Evolutionary conservation across 2,329 filamentous ascomycete species (phyloP), one percentile per base, ranked within the genome.

Genomic region (Scedosporium minutisporum): DNA sequence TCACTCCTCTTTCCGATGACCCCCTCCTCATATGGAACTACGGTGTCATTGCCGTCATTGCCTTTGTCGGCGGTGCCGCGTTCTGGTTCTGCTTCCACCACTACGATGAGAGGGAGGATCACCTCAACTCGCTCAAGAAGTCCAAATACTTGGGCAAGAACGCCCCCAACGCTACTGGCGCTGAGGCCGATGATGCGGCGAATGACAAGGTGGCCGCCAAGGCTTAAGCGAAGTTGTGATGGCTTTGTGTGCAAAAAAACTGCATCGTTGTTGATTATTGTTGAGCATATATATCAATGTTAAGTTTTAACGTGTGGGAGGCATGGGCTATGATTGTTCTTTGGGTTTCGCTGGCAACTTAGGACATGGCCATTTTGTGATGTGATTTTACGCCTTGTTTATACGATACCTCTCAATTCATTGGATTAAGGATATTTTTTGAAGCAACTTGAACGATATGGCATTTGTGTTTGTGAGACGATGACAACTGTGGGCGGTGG

Each of bases 21-120:
- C 87, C 88, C 1, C 73, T 88, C 25, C 77, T 90, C 46, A 81
- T 87, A 3, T 90, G 87, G 86, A 90, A 91, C 76, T 92, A 92
- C 73, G 81, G 78, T 7, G 71, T 78, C 18, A 80, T 88, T 27
- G 85, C 87, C 5, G 75, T 84, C 63, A 77, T 91, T 60, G 82
- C 88, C 0, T 80, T 84, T 44, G 60, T 86, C 6, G 88, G 86
- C 42, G 87, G 86, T 25, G 65, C 80, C 3, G 77, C 78, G 1
- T 91, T 92, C 76, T 92, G 87, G 87, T 71, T 87, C 68, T 83
- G 80, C 69, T 89, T 88, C 77, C 76, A 79, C 46, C 77, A 82
- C n/a, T 77, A 88, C 9, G 89, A 92, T 69, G 75, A 73, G 27
- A 77, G 86, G 66, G 89, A 92, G 70, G 89, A 91, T 71, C 77